These are phyloP conservation scores for Cladophialophora immunda DNA, from an alignment of 2,329 filamentous ascomycete species.

Conservation along the genomic window DNA sequence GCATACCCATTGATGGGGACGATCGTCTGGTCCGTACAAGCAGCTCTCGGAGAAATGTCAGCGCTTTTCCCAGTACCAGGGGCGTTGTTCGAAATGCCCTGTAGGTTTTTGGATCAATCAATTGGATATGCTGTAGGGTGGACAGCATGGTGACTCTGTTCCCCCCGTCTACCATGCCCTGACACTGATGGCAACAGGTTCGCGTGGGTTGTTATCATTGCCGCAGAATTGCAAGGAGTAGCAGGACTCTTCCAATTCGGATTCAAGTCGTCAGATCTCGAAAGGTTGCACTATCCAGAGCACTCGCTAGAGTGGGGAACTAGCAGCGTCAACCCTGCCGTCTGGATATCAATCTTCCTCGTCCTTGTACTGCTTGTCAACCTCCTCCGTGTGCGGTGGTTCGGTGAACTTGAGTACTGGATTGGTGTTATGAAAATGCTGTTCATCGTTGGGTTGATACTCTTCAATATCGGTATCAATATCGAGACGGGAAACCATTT, in stretches of 20 bases:
- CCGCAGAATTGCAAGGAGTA: conserved; percentile 17
- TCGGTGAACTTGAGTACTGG: conserved; percentile 49
- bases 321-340: conserved; percentile 47
- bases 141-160: conserved; percentile 6
- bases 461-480: conserved; percentile 54
- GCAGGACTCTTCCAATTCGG: conserved; percentile 47
- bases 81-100: conserved; percentile 16
- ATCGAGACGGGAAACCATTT: conserved; percentile 16
- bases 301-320: conserved; percentile 5
- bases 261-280: conserved; percentile 40
- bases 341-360: conserved; percentile 50
- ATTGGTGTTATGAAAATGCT: conserved; percentile 48
- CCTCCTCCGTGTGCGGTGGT: conserved; percentile 47
- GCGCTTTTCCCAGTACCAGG: conserved; percentile 18
- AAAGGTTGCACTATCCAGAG: conserved; percentile 7
- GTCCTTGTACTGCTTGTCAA: conserved; percentile 48
- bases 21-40: conserved; percentile 54
- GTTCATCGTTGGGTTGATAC: conserved; percentile 52
- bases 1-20: conserved; percentile 54
- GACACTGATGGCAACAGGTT: conserved; percentile 9
- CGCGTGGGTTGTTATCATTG: conserved; percentile 20
- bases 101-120: conserved; percentile 13
- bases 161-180: background rate
- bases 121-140: conserved; percentile 19
- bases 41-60: conserved; percentile 53